Percentiles rank a stretch among this genome's conserved stretches.
phyloP scores from a whole-genome alignment of 2,329 filamentous ascomycete species.

The Ophiostoma sp. region DNA sequence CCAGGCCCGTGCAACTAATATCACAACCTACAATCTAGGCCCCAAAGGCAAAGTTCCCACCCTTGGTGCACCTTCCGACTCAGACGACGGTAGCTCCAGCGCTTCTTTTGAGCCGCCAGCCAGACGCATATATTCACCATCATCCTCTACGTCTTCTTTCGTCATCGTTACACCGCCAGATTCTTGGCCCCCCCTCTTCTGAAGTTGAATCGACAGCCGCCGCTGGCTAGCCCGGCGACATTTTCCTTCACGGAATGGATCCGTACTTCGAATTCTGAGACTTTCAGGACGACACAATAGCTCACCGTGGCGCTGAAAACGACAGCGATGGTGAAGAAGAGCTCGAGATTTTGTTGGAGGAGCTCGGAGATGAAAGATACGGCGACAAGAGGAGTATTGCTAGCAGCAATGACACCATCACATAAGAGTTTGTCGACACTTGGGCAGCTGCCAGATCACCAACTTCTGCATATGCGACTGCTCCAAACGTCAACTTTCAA shows the following conservation, averaged over 20 bases:
- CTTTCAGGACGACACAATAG: too few relatives aligned
- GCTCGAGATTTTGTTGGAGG: neutral
- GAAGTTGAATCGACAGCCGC: neutral
- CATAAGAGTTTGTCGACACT: neutral
- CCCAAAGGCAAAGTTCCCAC: neutral
- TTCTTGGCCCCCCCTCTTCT: too few relatives aligned
- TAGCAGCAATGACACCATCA: neutral
- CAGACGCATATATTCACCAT: neutral
- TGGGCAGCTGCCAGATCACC: neutral
- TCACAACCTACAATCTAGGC: neutral
- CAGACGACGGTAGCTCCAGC: neutral
- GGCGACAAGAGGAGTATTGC: neutral
- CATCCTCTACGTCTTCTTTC: neutral
- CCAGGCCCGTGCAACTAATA: neutral
- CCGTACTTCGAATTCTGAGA: neutral
- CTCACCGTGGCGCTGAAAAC: neutral
- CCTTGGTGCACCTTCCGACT: neutral
- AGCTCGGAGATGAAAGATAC: neutral
- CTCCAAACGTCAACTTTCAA: neutral
- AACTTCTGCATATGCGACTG: neutral
- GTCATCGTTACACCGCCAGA: neutral
- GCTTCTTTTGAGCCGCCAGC: neutral
- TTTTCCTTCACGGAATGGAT: neutral
- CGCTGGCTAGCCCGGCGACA: neutral
- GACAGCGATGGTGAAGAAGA: neutral